Conservation (phyloP, 1,284 basidiomycete genomes). For the Ceratobasidium sp. region DNA sequence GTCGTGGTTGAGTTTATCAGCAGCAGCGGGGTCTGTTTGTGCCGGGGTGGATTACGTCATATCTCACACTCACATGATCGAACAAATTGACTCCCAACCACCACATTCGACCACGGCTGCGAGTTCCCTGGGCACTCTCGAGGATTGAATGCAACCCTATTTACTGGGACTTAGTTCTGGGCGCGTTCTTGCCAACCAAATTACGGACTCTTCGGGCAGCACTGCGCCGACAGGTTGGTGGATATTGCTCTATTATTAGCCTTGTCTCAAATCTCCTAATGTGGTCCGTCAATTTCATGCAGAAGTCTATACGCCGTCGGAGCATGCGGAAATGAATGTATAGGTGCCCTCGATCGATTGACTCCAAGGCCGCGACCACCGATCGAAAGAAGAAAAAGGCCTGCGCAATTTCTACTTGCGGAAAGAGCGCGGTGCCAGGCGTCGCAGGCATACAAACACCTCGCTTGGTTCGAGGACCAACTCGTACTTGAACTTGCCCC, state of each 20-base stretch:
- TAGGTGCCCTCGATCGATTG: neutral
- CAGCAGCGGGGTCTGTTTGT: neutral
- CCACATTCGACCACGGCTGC: neutral
- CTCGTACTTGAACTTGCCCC: conserved; percentile 10
- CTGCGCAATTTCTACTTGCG: neutral
- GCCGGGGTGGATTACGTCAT: neutral
- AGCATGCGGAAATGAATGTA: neutral
- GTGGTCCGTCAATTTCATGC: neutral
- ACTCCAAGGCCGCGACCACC: neutral
- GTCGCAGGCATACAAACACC: neutral
- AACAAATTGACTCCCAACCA: neutral
- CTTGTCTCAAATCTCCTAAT: neutral
- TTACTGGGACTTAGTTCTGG: too few relatives aligned
- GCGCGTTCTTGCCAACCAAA: neutral
- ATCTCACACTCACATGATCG: too few relatives aligned
- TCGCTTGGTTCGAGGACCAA: neutral
- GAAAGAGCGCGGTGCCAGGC: neutral
- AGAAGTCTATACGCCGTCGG: neutral
- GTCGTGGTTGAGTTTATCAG: neutral
- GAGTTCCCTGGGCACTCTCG: neutral
- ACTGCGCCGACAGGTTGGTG: neutral
- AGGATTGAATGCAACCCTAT: neutral
- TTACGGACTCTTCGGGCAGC: neutral
- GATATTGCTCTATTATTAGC: neutral
- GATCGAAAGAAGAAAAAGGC: neutral